These are phyloP conservation scores for Fusarium sp. DNA, from an alignment of 2,329 filamentous ascomycete species.

Conservation along the genomic window DNA sequence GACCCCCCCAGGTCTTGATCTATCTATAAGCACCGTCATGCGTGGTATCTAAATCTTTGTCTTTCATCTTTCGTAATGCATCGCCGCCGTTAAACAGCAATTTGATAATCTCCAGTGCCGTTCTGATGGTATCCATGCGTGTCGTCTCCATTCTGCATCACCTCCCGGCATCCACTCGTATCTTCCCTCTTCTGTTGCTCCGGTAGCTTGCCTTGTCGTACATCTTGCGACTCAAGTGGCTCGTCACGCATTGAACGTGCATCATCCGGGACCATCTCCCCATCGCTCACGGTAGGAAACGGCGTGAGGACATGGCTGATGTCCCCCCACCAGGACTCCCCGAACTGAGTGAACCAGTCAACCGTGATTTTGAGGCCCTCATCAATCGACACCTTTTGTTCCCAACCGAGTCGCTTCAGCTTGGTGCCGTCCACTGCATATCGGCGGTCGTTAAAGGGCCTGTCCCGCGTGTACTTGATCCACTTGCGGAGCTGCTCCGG, in stretches of 20 bases:
- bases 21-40: slow-evolving; percentile 19
- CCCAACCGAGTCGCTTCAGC: slow-evolving; percentile 73
- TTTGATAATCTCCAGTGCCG: slow-evolving; percentile 11
- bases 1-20: slow-evolving; percentile 13
- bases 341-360: slow-evolving; percentile 74
- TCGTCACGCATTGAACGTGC: slow-evolving; percentile 49
- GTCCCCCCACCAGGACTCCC: slow-evolving; percentile 76
- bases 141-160: slow-evolving; percentile 16
- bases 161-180: slow-evolving; percentile 16
- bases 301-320: slow-evolving; percentile 74
- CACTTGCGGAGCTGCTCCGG: slow-evolving; percentile 66
- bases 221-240: slow-evolving; percentile 42
- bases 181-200: slow-evolving; percentile 24
- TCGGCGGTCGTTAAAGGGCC: slow-evolving; percentile 79
- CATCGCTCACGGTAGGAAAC: slow-evolving; percentile 68
- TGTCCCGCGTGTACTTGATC: slow-evolving; percentile 79
- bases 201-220: slow-evolving; percentile 25
- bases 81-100: slow-evolving; percentile 18
- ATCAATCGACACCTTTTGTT: slow-evolving; percentile 70
- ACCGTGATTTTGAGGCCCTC: slow-evolving; percentile 71
- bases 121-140: slow-evolving; percentile 14
- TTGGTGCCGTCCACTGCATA: slow-evolving; percentile 78
- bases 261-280: slow-evolving; percentile 63
- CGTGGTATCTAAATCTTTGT: slow-evolving; percentile 33
- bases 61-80: slow-evolving; percentile 10